These are phyloP conservation scores for Naegleria fowleri DNA, from an alignment of 208 protist genomes.

Conservation along the genomic window DNA sequence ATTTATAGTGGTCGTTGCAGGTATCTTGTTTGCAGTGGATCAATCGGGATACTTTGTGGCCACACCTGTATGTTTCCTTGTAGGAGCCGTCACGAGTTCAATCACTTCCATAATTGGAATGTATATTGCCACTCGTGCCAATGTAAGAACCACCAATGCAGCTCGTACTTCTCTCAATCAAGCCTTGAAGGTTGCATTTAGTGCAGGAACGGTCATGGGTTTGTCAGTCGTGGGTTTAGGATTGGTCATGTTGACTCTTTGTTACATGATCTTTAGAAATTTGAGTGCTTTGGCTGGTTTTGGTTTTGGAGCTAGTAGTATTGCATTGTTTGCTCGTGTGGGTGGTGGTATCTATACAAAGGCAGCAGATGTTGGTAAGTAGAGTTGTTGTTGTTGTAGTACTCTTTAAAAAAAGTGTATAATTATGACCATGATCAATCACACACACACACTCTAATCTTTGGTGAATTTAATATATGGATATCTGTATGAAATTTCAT, in stretches of 20 bases:
- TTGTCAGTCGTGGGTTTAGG: slow-evolving; percentile 27
- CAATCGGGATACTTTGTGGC: neutral
- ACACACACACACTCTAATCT: no score
- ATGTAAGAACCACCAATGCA: slow-evolving; percentile 8
- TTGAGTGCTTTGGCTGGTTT: slow-evolving; percentile 68
- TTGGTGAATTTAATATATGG: neutral
- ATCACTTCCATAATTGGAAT: neutral
- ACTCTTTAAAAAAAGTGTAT: no score
- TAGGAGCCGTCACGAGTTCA: neutral
- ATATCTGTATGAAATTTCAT: neutral
- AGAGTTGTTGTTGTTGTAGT: no score
- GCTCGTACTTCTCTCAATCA: neutral
- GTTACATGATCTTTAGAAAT: slow-evolving; percentile 26
- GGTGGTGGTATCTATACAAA: slow-evolving; percentile 73
- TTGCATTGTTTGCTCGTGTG: slow-evolving; percentile 89
- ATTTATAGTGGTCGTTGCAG: neutral
- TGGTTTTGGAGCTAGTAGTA: slow-evolving; percentile 85
- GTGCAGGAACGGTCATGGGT: slow-evolving; percentile 28
- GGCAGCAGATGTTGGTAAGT: neutral
- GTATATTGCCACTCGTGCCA: neutral
- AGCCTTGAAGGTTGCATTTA: slow-evolving; percentile 6
- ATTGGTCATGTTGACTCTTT: neutral
- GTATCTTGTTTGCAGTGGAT: neutral
- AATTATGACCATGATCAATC: no score
- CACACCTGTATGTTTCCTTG: neutral